Evolutionary conservation across 805 yeast species (phyloP).

Genomic region (Wickerhamiella sorbophila): DNA sequence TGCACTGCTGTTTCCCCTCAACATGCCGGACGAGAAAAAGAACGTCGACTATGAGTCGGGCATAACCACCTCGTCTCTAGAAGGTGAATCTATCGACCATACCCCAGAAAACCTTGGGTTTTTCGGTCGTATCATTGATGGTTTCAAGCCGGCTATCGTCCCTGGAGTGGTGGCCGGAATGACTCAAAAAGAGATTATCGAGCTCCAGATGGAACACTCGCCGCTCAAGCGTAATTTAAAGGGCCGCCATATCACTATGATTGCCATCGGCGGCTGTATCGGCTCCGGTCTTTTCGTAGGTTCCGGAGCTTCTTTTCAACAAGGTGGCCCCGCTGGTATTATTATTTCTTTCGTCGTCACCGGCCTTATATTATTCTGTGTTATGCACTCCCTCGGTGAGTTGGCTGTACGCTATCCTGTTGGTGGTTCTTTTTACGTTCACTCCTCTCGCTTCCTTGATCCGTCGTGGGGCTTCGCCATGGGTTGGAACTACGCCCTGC

Average conservation of each 20-base stretch:
- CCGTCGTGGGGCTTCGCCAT: constrained; percentile 58
- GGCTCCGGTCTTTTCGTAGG: constrained; percentile 70
- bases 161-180: constrained; percentile 27
- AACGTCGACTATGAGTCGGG: neutral
- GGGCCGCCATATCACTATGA: constrained; percentile 53
- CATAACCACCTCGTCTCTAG: neutral
- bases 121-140: constrained; percentile 3
- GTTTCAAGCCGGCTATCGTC: constrained; percentile 12
- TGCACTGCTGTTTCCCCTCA: too few relatives aligned
- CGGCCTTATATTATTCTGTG: constrained; percentile 50
- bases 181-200: constrained; percentile 33
- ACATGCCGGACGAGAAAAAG: neutral
- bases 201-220: constrained; percentile 16
- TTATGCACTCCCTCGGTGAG: constrained; percentile 54
- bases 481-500: constrained; percentile 57
- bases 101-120: neutral
- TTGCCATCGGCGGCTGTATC: constrained; percentile 60
- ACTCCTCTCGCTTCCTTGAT: constrained; percentile 47
- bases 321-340: constrained; percentile 47
- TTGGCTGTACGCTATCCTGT: constrained; percentile 53
- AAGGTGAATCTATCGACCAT: neutral
- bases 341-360: constrained; percentile 44
- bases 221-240: constrained; percentile 35
- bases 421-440: constrained; percentile 47
- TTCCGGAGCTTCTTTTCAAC: constrained; percentile 40